Conservation (phyloP, 768 basidiomycete species). For the Leccinellum rugosiceps region DNA sequence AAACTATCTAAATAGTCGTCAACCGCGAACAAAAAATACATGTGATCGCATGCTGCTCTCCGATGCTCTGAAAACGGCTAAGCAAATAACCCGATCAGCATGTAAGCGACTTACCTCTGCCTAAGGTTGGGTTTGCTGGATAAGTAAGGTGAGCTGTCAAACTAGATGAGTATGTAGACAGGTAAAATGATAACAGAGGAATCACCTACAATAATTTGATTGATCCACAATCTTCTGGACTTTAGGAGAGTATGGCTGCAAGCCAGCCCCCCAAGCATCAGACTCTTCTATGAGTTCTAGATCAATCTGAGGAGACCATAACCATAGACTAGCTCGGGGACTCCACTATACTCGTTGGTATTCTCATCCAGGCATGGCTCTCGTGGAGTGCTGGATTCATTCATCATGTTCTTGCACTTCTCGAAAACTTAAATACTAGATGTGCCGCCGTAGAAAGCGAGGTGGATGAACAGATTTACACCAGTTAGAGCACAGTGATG, state of each 20-base stretch:
- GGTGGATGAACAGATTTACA: no score
- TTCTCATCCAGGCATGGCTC: not conserved
- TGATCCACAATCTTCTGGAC: not conserved
- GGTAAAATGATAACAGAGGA: not conserved
- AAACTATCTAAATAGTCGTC: not conserved
- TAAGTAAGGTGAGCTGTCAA: not conserved
- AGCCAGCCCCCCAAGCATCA: not conserved
- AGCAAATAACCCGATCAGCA: not conserved
- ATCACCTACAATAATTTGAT: not conserved
- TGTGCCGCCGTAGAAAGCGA: no score
- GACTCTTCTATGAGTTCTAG: not conserved
- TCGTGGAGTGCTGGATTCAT: not conserved
- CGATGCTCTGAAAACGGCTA: not conserved
- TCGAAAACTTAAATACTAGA: not conserved
- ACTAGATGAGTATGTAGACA: not conserved
- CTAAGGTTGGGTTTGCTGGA: not conserved
- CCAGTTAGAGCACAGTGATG: no score
- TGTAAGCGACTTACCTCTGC: not conserved
- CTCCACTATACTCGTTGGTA: not conserved
- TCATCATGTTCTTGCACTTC: not conserved
- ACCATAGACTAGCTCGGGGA: not conserved
- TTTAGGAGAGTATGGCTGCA: not conserved
- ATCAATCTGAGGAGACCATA: not conserved
- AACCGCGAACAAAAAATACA: not conserved
- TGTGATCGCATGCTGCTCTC: not conserved